phyloP scores from a whole-genome alignment of 306 rosid species.

The Canavalia ensiformis region DNA sequence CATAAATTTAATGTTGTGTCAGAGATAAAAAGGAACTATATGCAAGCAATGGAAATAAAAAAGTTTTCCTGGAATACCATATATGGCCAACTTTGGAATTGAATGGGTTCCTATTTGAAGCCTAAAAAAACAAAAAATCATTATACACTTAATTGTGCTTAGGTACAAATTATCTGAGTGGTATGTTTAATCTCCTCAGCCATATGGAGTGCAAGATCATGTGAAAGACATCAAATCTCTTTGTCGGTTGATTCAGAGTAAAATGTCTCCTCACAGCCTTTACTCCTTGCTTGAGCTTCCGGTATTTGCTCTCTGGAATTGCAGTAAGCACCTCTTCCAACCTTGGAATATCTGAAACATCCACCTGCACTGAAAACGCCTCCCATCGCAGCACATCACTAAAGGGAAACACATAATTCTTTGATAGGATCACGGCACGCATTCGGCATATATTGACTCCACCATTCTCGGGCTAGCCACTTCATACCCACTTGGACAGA shows the following conservation, averaged over 20 bases:
- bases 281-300: slow-evolving; percentile 65
- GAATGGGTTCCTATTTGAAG: slow-evolving; percentile 8
- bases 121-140: neutral
- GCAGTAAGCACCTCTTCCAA: slow-evolving; percentile 66
- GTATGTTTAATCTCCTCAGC: slow-evolving; percentile 74
- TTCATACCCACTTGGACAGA: slow-evolving; percentile 90
- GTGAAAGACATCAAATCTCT: slow-evolving; percentile 79
- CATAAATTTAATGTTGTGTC: no score
- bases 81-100: neutral
- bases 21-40: neutral
- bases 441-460: slow-evolving; percentile 83
- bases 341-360: slow-evolving; percentile 71
- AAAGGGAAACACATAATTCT: slow-evolving; percentile 64
- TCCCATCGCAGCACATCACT: slow-evolving; percentile 83
- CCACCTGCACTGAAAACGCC: slow-evolving; percentile 66
- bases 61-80: neutral
- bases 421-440: slow-evolving; percentile 73
- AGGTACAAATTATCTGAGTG: slow-evolving; percentile 45
- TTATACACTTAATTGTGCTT: neutral
- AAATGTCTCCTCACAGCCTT: slow-evolving; percentile 76
- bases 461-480: slow-evolving; percentile 91
- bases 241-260: slow-evolving; percentile 67
- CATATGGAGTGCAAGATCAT: slow-evolving; percentile 83
- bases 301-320: slow-evolving; percentile 61
- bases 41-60: neutral